Evolutionary conservation across 2,329 filamentous ascomycete species (phyloP).

Genomic region (Penicillium glabrum): DNA sequence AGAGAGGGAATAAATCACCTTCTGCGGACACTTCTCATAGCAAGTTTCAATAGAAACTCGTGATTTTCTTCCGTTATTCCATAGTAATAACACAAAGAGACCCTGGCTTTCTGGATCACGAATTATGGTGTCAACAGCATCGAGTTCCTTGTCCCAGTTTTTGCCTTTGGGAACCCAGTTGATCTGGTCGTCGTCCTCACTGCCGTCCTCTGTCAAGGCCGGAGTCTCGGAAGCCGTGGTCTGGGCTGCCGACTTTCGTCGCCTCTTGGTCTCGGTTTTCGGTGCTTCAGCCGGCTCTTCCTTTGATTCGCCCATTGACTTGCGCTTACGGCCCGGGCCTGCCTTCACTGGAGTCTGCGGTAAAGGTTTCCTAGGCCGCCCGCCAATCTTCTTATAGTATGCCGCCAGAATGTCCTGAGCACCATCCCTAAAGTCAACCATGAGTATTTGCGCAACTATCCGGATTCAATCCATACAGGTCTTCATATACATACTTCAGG

Average conservation of each 20-base stretch:
- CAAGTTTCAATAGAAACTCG: conserved; percentile 42
- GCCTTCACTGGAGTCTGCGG: conserved; percentile 18
- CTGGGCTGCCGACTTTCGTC: conserved; percentile 25
- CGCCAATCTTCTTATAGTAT: conserved; percentile 45
- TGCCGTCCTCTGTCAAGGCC: conserved; percentile 15
- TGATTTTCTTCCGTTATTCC: conserved; percentile 46
- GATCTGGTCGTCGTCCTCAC: conserved; percentile 22
- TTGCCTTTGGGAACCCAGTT: conserved; percentile 42
- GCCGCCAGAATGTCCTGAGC: conserved; percentile 40
- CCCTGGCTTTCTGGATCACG: conserved; percentile 32
- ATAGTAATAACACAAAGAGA: conserved; percentile 43
- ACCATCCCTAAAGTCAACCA: conserved; percentile 30
- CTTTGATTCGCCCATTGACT: conserved; percentile 34
- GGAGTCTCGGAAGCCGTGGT: conserved; percentile 12
- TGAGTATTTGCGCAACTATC: conserved; percentile 15
- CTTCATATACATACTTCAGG: conserved; percentile 34
- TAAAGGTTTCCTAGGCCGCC: conserved; percentile 36
- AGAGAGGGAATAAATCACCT: conserved; percentile 26
- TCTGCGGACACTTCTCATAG: conserved; percentile 45
- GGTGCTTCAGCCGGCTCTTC: conserved; percentile 19
- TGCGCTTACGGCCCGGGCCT: conserved; percentile 32
- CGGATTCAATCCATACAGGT: background rate
- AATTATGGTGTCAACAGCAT: conserved; percentile 45
- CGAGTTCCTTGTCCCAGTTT: conserved; percentile 46
- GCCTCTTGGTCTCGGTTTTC: conserved; percentile 25